Percentiles rank a stretch among this genome's conserved stretches.
Evolutionary conservation across 2,329 filamentous ascomycete genomes (phyloP).

Genomic region (Penicillium sp.): DNA sequence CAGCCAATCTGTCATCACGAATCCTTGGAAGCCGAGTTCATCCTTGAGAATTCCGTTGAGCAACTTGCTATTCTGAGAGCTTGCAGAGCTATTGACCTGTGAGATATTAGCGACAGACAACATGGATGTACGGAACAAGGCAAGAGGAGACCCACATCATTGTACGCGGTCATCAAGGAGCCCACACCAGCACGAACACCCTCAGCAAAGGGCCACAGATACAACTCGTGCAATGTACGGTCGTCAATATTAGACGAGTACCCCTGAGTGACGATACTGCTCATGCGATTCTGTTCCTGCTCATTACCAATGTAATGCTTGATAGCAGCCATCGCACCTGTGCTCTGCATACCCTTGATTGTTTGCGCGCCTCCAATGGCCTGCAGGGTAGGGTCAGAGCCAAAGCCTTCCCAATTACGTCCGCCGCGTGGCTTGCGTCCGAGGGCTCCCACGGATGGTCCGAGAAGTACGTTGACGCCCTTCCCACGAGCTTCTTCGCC

Average conservation of each 20-base stretch:
- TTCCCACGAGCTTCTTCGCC: constrained; percentile 71
- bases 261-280: constrained; percentile 37
- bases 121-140: neutral
- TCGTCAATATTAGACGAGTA: constrained; percentile 52
- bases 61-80: constrained; percentile 64
- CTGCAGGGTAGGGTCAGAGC: constrained; percentile 64
- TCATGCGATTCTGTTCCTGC: constrained; percentile 49
- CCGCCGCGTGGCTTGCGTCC: constrained; percentile 70
- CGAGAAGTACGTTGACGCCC: constrained; percentile 67
- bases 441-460: constrained; percentile 66
- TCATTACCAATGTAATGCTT: constrained; percentile 57
- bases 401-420: constrained; percentile 73
- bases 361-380: constrained; percentile 51
- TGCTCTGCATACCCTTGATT: constrained; percentile 55
- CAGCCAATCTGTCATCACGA: constrained; percentile 67
- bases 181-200: constrained; percentile 48
- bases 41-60: constrained; percentile 69
- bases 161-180: constrained; percentile 45
- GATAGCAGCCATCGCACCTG: constrained; percentile 54
- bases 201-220: constrained; percentile 51
- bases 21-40: constrained; percentile 70
- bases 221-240: constrained; percentile 46
- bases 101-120: neutral
- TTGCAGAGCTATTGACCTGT: constrained; percentile 62
- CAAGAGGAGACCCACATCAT: constrained; percentile 32